Conservation (phyloP, 2,329 filamentous ascomycete species). For the Diplodia scrobiculata region DNA sequence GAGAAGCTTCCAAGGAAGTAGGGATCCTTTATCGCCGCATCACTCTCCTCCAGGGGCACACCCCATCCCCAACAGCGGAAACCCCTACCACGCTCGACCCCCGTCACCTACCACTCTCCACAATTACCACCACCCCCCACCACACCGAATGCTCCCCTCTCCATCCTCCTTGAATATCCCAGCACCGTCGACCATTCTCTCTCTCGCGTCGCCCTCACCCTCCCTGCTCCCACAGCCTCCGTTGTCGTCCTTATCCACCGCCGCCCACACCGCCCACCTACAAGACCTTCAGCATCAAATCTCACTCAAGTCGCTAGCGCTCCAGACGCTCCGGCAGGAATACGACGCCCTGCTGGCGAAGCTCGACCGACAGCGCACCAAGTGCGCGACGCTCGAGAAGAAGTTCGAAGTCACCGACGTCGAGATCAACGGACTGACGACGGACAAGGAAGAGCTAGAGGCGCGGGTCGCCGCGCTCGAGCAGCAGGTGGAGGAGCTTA, state of each 20-base stretch:
- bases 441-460: slow-evolving; percentile 55
- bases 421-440: slow-evolving; percentile 54
- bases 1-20: slow-evolving; percentile 25
- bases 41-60: slow-evolving; percentile 19
- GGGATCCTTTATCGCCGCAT: slow-evolving; percentile 22
- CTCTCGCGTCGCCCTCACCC: slow-evolving; percentile 17
- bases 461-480: slow-evolving; percentile 54
- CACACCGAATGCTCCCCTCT: slow-evolving; percentile 36
- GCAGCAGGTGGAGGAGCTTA: slow-evolving; percentile 53
- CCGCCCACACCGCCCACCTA: slow-evolving; percentile 47
- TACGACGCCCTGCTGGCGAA: slow-evolving; percentile 57
- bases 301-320: slow-evolving; percentile 55
- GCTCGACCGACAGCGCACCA: slow-evolving; percentile 54
- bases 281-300: slow-evolving; percentile 59
- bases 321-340: slow-evolving; percentile 58
- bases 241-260: slow-evolving; percentile 22
- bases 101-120: not conserved
- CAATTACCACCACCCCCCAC: not conserved
- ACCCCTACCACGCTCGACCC: slow-evolving; percentile 12
- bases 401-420: slow-evolving; percentile 43
- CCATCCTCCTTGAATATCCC: slow-evolving; percentile 40
- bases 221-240: slow-evolving; percentile 20
- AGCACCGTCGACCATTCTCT: slow-evolving; percentile 34
- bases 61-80: slow-evolving; percentile 9
- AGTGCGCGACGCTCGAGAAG: slow-evolving; percentile 54